Evolutionary conservation across 2,329 filamentous ascomycete species (phyloP).

Genomic region (Penicillium decumbens): DNA sequence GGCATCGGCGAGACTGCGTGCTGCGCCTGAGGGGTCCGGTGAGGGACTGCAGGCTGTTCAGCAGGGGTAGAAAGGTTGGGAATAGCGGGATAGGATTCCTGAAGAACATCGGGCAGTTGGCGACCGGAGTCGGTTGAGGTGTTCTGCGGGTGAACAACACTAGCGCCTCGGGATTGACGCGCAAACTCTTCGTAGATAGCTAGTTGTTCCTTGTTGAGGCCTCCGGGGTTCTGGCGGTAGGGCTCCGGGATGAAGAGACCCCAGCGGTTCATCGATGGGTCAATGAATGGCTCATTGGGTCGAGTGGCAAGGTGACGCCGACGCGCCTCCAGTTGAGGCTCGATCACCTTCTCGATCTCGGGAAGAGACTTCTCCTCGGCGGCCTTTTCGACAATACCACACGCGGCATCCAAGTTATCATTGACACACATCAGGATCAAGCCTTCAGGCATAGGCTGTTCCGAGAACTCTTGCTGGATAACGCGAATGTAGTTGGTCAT

Average conservation of each 20-base stretch:
- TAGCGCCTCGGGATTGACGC: slow-evolving; percentile 67
- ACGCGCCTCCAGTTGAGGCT: slow-evolving; percentile 71
- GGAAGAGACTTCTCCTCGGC: slow-evolving; percentile 88
- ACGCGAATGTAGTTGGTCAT: slow-evolving; percentile 97
- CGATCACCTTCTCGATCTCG: slow-evolving; percentile 92
- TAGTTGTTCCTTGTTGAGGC: slow-evolving; percentile 86
- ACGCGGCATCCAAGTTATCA: slow-evolving; percentile 90
- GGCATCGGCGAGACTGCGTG: slow-evolving; percentile 35
- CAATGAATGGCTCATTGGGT: slow-evolving; percentile 79
- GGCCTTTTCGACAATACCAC: slow-evolving; percentile 88
- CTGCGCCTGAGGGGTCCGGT: slow-evolving; percentile 52
- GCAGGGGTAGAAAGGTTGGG: slow-evolving; percentile 60
- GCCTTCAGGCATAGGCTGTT: slow-evolving; percentile 80
- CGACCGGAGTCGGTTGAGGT: slow-evolving; percentile 56
- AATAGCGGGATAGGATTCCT: slow-evolving; percentile 56
- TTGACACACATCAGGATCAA: slow-evolving; percentile 98
- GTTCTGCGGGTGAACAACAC: slow-evolving; percentile 51
- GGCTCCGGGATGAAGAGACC: slow-evolving; percentile 90
- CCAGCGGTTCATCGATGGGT: slow-evolving; percentile 79
- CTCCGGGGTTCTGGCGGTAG: slow-evolving; percentile 76
- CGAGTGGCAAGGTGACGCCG: slow-evolving; percentile 69
- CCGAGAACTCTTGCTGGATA: slow-evolving; percentile 60
- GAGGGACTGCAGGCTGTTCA: slow-evolving; percentile 58
- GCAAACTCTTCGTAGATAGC: slow-evolving; percentile 97
- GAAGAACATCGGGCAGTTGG: slow-evolving; percentile 59